Evolutionary conservation across 2,329 filamentous ascomycete genomes (phyloP), one percentile per base, ranked within the genome.

Genomic region (Coleophoma crateriformis): DNA sequence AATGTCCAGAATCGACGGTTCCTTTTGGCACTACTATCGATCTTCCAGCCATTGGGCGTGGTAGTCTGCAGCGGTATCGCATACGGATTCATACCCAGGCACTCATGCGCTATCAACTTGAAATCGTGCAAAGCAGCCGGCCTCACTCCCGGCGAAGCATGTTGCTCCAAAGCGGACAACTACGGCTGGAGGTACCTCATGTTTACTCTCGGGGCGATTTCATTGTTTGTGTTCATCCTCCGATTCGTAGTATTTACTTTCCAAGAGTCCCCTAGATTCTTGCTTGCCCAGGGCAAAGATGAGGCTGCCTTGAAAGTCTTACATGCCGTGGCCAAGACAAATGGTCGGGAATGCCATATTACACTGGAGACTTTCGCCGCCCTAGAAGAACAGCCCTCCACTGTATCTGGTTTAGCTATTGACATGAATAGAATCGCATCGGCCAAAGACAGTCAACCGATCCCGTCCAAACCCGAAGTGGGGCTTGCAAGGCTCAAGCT

Each of bases 151-250:
- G 59, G 58, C 7, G 51, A 46, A 37, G 49, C 57, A 14, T 68
- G 66, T 53, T 70, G 68, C 46, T 56, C 63, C 3, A 62, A 58
- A 41, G 34, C 57, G 22, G 61, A 72, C 46, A 82, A 83, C 54
- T 77, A 78, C 70, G 80, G 79, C 2, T 83, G 79, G 79, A 64
- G 79, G 37, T 82, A 81, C 58, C 76, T 78, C 39, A 64, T 80
- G 55, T 71, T 79, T 48, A 66, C 70, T 7, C 74, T 82, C 64
- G 79, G 79, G 7, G 74, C 70, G 0, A 67, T 81, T 11, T 73
- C 78, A 0, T 67, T 82, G 49, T 53, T 75, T 40, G 76, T 81
- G 67, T 82, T 80, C 51, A 53, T 76, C 33, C 55, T 75, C 13
- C 77, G 79, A n/a, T 80, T 78, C 54, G 61, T 75, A 7, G 68